Evolutionary conservation across 2,329 filamentous ascomycete genomes (phyloP).

Genomic region (Fusarium oligoseptatum): DNA sequence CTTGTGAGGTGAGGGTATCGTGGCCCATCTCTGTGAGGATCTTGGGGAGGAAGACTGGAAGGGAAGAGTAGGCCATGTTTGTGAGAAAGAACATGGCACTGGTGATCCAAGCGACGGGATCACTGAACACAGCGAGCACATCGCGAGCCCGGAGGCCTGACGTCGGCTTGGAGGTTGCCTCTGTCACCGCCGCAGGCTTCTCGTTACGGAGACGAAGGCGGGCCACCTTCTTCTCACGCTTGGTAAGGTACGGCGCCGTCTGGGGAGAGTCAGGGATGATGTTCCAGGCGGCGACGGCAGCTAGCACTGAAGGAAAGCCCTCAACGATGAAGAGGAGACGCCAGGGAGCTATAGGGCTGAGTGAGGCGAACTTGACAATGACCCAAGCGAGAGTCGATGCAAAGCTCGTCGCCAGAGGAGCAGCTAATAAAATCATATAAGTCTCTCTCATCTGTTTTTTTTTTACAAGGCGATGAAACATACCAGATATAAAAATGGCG

Average conservation of each 20-base stretch:
- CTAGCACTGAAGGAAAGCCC: conserved; percentile 84
- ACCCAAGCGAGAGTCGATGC: conserved; percentile 84
- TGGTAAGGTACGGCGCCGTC: conserved; percentile 72
- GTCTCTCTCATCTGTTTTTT: not conserved
- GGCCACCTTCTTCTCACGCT: conserved; percentile 77
- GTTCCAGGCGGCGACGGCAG: conserved; percentile 79
- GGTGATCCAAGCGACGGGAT: conserved; percentile 71
- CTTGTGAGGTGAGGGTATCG: conserved; percentile 76
- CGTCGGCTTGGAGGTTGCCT: conserved; percentile 27
- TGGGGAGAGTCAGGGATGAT: conserved; percentile 82
- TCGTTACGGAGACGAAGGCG: conserved; percentile 73
- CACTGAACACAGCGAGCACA: conserved; percentile 61
- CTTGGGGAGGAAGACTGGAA: conserved; percentile 89
- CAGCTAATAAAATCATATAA: conserved; percentile 72
- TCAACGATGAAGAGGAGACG: conserved; percentile 87
- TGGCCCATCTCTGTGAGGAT: conserved; percentile 85
- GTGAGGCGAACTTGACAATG: conserved; percentile 77
- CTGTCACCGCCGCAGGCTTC: conserved; percentile 46
- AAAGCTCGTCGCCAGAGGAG: conserved; percentile 81
- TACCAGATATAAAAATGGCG: conserved; percentile 85
- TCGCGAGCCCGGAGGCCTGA: conserved; percentile 67
- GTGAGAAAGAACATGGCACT: conserved; percentile 88
- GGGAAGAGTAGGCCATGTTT: conserved; percentile 89
- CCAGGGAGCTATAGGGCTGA: conserved; percentile 82
- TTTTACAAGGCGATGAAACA: conserved; percentile 13